Conservation (phyloP, 225 moss, liverwort and hornwort species). For the Thuidium tamariscinum region DNA sequence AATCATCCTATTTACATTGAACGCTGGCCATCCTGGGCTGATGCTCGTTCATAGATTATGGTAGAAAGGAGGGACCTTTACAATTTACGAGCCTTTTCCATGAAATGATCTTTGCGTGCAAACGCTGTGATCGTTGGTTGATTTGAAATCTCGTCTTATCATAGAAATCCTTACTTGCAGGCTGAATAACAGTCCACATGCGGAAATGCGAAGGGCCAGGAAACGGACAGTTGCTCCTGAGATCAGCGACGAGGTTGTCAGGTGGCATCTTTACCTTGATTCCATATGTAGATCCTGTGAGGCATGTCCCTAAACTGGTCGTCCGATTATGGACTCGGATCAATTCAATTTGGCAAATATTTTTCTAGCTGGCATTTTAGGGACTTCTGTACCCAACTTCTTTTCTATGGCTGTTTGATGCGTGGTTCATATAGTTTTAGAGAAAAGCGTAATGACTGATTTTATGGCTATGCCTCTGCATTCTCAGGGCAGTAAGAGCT, state of each 20-base stretch:
- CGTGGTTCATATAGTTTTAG: not conserved
- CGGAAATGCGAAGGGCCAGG: constrained; percentile 60
- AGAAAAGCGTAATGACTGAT: not conserved
- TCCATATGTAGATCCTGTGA: not conserved
- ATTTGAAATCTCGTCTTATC: not conserved
- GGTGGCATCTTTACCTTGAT: constrained; percentile 38
- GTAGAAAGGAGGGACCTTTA: not conserved
- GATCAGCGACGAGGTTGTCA: constrained; percentile 96
- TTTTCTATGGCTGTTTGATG: not conserved
- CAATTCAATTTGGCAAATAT: not conserved
- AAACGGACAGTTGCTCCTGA: constrained; percentile 62
- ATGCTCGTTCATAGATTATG: not conserved
- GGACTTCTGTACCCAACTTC: not conserved
- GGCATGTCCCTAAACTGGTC: not conserved
- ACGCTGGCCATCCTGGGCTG: not conserved
- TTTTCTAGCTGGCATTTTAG: not conserved
- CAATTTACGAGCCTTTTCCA: not conserved
- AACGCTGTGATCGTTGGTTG: not conserved
- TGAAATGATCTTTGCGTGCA: not conserved
- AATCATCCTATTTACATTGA: not conserved
- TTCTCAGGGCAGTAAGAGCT: constrained; percentile 45
- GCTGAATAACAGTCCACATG: constrained; percentile 53
- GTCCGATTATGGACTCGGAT: not conserved
- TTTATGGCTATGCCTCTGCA: not conserved
- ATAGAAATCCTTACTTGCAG: constrained; percentile 11